Conservation (phyloP, 441 rosid genomes). For the Syzygium malaccense region DNA sequence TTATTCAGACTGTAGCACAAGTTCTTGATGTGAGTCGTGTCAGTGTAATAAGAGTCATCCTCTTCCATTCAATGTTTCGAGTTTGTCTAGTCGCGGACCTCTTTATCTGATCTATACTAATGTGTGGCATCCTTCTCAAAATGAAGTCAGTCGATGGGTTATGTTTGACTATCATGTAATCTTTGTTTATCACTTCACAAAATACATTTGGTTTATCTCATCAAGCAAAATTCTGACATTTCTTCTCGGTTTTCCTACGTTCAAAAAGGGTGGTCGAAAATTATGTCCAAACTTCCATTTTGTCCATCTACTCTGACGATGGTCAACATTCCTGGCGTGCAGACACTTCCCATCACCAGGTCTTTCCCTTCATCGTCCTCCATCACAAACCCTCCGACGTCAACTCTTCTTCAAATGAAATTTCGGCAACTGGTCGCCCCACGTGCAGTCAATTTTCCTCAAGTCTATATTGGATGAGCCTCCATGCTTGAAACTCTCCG, state of each 20-base stretch:
- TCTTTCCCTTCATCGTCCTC: neutral
- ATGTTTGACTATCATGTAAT: neutral
- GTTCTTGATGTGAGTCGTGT: neutral
- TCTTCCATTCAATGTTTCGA: neutral
- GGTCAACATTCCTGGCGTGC: neutral
- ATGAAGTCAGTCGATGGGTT: neutral
- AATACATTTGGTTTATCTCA: neutral
- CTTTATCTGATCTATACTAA: neutral
- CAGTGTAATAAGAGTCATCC: neutral
- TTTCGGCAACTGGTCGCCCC: neutral
- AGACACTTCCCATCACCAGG: neutral
- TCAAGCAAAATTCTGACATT: neutral
- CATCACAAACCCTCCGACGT: neutral
- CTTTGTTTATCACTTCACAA: neutral
- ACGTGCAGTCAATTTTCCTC: neutral
- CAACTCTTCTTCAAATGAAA: neutral
- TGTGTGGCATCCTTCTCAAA: neutral
- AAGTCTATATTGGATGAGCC: neutral
- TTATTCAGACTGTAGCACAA: neutral
- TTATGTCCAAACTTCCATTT: neutral
- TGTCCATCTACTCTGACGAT: neutral
- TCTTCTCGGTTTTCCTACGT: neutral
- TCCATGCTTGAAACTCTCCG: neutral
- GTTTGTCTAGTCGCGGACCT: rapidly evolving
- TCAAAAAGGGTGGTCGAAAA: neutral